phyloP scores from a whole-genome alignment of 495 filamentous ascomycete genomes.

The Neurospora intermedia region DNA sequence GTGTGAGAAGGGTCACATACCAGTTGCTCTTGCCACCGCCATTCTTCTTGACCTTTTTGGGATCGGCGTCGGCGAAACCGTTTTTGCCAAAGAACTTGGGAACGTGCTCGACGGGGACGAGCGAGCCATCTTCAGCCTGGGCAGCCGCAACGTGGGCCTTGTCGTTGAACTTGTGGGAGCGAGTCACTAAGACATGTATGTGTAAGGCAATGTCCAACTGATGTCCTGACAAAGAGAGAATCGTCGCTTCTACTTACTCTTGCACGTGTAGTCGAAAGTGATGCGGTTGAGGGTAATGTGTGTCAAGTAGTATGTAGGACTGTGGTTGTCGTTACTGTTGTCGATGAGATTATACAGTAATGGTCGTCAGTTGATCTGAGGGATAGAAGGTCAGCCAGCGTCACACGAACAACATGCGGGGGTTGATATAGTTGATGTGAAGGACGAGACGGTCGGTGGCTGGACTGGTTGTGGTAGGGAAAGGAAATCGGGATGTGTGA shows the following conservation, averaged over 20 bases:
- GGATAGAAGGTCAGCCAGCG: slow-evolving; percentile 1
- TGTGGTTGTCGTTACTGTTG: neutral
- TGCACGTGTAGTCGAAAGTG: slow-evolving; percentile 5
- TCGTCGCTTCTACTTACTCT: slow-evolving; percentile 14
- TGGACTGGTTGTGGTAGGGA: neutral
- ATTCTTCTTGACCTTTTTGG: slow-evolving; percentile 93
- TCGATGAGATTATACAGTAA: neutral
- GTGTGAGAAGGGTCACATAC: slow-evolving; percentile 39
- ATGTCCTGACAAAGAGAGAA: slow-evolving; percentile 1
- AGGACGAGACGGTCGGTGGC: slow-evolving; percentile 5
- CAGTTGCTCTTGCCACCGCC: slow-evolving; percentile 90
- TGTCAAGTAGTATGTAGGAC: neutral
- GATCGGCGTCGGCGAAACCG: slow-evolving; percentile 70
- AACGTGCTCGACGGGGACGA: slow-evolving; percentile 54
- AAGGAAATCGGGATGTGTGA: neutral
- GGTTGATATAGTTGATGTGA: neutral
- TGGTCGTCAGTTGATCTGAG: neutral
- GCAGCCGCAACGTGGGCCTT: slow-evolving; percentile 58
- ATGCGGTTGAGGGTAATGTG: neutral
- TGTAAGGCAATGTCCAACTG: slow-evolving; percentile 6
- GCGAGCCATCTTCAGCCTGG: slow-evolving; percentile 47
- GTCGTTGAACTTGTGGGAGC: slow-evolving; percentile 85
- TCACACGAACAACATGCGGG: slow-evolving; percentile 8
- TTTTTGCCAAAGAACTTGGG: slow-evolving; percentile 89
- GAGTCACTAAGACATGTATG: slow-evolving; percentile 57